These are phyloP conservation scores for Quercus glauca DNA, from an alignment of 306 rosid genomes.

Conservation along the genomic window DNA sequence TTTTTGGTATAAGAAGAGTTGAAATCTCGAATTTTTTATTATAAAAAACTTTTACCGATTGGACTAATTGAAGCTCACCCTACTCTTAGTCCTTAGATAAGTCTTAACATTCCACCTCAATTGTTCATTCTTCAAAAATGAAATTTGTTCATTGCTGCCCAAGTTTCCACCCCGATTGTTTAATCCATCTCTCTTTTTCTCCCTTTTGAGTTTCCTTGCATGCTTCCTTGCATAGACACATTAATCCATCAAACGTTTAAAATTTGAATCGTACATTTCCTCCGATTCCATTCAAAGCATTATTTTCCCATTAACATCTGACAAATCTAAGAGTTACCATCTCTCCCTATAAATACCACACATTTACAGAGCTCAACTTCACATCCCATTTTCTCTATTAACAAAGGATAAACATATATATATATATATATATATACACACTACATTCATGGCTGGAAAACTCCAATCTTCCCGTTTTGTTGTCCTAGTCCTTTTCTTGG, in stretches of 20 bases:
- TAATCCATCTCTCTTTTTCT: neutral
- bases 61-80: too few relatives aligned
- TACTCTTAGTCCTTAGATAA: too few relatives aligned
- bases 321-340: neutral
- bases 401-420: neutral
- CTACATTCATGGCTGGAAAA: neutral
- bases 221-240: neutral
- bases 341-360: neutral
- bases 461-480: slow-evolving; percentile 2
- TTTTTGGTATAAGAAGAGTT: too few relatives aligned
- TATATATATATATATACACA: neutral
- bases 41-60: too few relatives aligned
- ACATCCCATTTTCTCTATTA: neutral
- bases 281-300: neutral
- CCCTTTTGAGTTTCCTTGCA: neutral
- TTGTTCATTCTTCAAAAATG: too few relatives aligned
- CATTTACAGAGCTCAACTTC: neutral
- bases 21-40: too few relatives aligned
- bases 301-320: neutral
- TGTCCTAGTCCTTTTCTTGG: slow-evolving; percentile 13
- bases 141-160: too few relatives aligned
- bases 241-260: too few relatives aligned
- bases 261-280: too few relatives aligned
- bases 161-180: too few relatives aligned
- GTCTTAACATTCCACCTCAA: too few relatives aligned